These are phyloP conservation scores for Globisporangium echinulatum DNA, from an alignment of 352 stramenopile species.

Conservation along the genomic window DNA sequence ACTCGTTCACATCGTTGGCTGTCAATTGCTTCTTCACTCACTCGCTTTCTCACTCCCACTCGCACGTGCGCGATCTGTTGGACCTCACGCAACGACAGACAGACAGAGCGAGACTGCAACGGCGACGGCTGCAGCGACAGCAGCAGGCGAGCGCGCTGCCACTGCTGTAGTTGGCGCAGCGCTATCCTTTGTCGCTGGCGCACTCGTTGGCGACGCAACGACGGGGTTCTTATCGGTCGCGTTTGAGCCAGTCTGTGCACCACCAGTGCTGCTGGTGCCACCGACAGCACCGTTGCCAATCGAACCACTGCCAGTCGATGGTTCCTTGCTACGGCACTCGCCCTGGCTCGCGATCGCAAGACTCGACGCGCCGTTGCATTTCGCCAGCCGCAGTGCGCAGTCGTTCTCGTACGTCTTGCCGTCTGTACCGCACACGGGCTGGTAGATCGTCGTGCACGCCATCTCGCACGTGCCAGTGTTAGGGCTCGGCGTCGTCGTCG, in stretches of 20 bases:
- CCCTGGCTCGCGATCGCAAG: neutral
- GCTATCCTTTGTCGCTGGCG: neutral
- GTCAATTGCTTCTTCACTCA: too few species aligned
- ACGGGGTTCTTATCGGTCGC: neutral
- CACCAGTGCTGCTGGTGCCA: neutral
- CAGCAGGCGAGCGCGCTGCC: neutral
- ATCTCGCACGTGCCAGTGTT: too few species aligned
- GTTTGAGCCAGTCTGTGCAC: neutral
- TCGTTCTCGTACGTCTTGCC: slow-evolving; percentile 22
- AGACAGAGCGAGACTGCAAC: neutral
- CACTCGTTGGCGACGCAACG: neutral
- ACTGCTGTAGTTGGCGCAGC: neutral
- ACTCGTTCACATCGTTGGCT: too few species aligned
- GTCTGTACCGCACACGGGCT: slow-evolving; percentile 18
- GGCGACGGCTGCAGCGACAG: neutral
- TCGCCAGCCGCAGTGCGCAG: neutral
- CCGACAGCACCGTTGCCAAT: neutral
- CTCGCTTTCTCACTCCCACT: too few species aligned
- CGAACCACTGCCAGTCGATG: neutral
- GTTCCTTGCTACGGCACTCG: neutral
- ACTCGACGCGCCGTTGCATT: neutral
- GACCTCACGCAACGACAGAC: too few species aligned
- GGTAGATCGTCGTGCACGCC: neutral
- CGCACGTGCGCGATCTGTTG: too few species aligned
- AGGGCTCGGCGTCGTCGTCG: too few species aligned